Percentiles rank a stretch among this genome's conserved stretches.
Evolutionary conservation across 768 basidiomycete genomes (phyloP).

Genomic region (Podaxis sp.): DNA sequence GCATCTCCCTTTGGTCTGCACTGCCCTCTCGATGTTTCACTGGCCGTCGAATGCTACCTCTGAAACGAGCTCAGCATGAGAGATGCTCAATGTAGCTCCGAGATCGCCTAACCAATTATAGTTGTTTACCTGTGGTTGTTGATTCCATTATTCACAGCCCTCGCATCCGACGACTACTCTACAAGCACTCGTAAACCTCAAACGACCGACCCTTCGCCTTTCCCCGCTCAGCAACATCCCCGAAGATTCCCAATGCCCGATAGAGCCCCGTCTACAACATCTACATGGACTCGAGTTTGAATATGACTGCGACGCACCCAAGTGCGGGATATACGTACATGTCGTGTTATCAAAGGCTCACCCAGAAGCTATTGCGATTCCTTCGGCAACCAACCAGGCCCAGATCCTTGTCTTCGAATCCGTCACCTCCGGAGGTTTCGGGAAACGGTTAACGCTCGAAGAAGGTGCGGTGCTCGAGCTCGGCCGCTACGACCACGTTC

Average conservation of each 20-base stretch:
- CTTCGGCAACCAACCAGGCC: slow-evolving; percentile 34
- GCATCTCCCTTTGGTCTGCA: background rate
- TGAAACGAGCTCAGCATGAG: background rate
- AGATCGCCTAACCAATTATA: background rate
- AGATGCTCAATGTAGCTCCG: background rate
- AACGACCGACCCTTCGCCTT: slow-evolving; percentile 82
- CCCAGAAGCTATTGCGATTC: slow-evolving; percentile 46
- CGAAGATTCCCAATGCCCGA: slow-evolving; percentile 38
- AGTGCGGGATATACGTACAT: slow-evolving; percentile 77
- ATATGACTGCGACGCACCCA: slow-evolving; percentile 89
- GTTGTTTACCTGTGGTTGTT: background rate
- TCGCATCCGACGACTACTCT: slow-evolving; percentile 89
- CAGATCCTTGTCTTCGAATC: slow-evolving; percentile 61
- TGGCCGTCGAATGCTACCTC: background rate
- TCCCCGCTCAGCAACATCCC: slow-evolving; percentile 56
- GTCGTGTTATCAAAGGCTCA: slow-evolving; percentile 70
- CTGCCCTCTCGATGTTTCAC: background rate
- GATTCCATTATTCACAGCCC: slow-evolving; percentile 40
- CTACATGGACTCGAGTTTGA: slow-evolving; percentile 87
- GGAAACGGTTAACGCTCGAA: slow-evolving; percentile 67
- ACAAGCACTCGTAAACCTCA: slow-evolving; percentile 93
- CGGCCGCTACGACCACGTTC: slow-evolving; percentile 60
- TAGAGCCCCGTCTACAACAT: slow-evolving; percentile 48
- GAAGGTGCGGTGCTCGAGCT: slow-evolving; percentile 82
- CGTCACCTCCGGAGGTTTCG: slow-evolving; percentile 83